Conservation (phyloP, 768 basidiomycete genomes). For the Sutorius australiensis region DNA sequence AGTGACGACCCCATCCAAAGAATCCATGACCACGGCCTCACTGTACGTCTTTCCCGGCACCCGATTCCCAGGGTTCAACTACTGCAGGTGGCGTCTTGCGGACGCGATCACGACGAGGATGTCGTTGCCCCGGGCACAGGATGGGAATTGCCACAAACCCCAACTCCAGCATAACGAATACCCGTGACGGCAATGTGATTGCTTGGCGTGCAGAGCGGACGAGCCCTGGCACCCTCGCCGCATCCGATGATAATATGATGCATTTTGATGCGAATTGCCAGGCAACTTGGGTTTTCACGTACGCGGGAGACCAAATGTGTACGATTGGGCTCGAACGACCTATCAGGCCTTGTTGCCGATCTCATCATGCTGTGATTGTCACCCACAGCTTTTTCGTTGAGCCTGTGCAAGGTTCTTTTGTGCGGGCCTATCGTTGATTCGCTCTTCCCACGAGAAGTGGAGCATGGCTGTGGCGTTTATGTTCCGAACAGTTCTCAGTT, state of each 20-base stretch:
- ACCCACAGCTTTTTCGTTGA: slow-evolving; percentile 12
- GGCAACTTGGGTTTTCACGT: slow-evolving; percentile 20
- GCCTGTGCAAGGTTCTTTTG: slow-evolving; percentile 2
- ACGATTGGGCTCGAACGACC: background rate
- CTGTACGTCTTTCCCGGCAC: background rate
- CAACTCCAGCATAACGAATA: background rate
- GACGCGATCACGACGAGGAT: background rate
- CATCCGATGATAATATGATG: slow-evolving; percentile 2
- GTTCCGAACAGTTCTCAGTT: background rate
- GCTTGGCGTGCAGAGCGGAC: slow-evolving; percentile 3
- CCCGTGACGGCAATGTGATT: background rate
- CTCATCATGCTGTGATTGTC: slow-evolving; percentile 8
- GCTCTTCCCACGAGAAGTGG: slow-evolving; percentile 16
- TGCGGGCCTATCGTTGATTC: background rate
- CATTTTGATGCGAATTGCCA: slow-evolving; percentile 24
- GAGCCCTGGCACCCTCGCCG: slow-evolving; percentile 1
- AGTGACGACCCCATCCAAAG: background rate
- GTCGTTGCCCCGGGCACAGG: slow-evolving; percentile 1
- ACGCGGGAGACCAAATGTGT: slow-evolving; percentile 7
- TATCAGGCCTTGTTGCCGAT: slow-evolving; percentile 5
- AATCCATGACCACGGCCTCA: too few relatives aligned
- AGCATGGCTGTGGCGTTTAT: slow-evolving; percentile 17
- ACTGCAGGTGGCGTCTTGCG: background rate
- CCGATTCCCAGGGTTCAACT: background rate
- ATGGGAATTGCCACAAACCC: background rate